phyloP scores from a whole-genome alignment of 2,329 filamentous ascomycete species.

The Phialemoniopsis sp. region DNA sequence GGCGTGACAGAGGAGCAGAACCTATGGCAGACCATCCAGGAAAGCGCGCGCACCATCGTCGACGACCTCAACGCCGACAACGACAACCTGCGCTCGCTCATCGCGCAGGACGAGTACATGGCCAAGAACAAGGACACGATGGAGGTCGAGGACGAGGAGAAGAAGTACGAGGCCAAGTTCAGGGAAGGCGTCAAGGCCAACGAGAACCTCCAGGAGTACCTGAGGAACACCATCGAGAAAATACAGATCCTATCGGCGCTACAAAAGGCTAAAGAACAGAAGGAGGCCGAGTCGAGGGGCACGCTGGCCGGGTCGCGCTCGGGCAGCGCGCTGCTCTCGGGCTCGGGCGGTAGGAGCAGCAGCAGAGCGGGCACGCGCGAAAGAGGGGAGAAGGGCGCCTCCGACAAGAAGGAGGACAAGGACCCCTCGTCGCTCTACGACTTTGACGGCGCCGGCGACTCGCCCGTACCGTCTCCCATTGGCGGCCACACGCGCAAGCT shows the following conservation, averaged over 20 bases:
- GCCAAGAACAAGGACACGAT: conserved; percentile 27
- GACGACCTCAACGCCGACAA: conserved; percentile 34
- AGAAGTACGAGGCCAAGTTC: conserved; percentile 19
- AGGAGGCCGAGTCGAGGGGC: conserved; percentile 23
- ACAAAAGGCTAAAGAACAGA: conserved; percentile 31
- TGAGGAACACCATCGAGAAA: conserved; percentile 28
- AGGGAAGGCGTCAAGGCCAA: conserved; percentile 20
- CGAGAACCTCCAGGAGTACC: conserved; percentile 25
- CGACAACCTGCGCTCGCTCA: conserved; percentile 28
- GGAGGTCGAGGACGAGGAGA: conserved; percentile 18
- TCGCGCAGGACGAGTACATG: conserved; percentile 32
- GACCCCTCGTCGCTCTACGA: conserved; percentile 31
- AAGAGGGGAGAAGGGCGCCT: conserved; percentile 7
- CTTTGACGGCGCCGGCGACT: conserved; percentile 37
- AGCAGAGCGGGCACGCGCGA: conserved; percentile 9
- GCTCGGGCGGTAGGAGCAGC: conserved; percentile 13
- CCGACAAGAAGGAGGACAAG: conserved; percentile 5
- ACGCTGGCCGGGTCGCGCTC: conserved; percentile 12
- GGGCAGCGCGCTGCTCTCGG: conserved; percentile 6
- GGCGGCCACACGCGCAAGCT: conserved; percentile 28
- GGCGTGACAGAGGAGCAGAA: conserved; percentile 36
- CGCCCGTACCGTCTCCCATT: conserved; percentile 33
- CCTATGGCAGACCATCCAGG: conserved; percentile 34
- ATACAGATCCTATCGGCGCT: conserved; percentile 33
- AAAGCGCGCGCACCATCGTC: conserved; percentile 26